These are phyloP conservation scores for Colletotrichum euphorbiae DNA, from an alignment of 2,329 filamentous ascomycete species.

Conservation along the genomic window DNA sequence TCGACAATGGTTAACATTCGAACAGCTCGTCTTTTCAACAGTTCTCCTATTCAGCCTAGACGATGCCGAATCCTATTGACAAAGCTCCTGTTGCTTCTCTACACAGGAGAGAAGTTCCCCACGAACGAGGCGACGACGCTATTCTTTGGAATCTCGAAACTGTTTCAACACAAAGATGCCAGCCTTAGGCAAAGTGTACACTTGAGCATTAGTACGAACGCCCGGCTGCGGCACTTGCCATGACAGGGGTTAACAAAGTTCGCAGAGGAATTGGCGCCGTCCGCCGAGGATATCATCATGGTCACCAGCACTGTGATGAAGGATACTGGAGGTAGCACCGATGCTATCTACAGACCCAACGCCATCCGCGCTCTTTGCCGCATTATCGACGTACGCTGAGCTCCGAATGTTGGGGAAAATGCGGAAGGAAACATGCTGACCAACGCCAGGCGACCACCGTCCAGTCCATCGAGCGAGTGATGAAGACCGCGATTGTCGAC, in stretches of 20 bases:
- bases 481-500: conserved; percentile 99
- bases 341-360: conserved; percentile 93
- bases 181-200: conserved; percentile 99
- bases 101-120: conserved; percentile 96
- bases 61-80: conserved; percentile 97
- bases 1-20: too few species aligned
- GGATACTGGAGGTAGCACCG: conserved; percentile 94
- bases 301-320: conserved; percentile 99
- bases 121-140: conserved; percentile 97
- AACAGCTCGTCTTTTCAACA: conserved; percentile 95
- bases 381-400: conserved; percentile 85
- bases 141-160: conserved; percentile 98
- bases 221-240: not conserved
- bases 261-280: conserved; percentile 80
- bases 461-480: conserved; percentile 96
- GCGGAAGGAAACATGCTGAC: conserved; percentile 26
- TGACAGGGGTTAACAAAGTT: not conserved
- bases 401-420: conserved; percentile 16
- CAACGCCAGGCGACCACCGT: conserved; percentile 83
- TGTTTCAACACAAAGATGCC: conserved; percentile 99
- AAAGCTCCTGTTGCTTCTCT: conserved; percentile 95
- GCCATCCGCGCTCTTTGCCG: conserved; percentile 95
- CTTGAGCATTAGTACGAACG: conserved; percentile 55
- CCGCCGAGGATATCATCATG: conserved; percentile 99
- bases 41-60: conserved; percentile 94